Evolutionary conservation across 73 alveolate species (phyloP), one percentile per base, ranked within the genome.

Genomic region (Blepharisma stoltei): DNA sequence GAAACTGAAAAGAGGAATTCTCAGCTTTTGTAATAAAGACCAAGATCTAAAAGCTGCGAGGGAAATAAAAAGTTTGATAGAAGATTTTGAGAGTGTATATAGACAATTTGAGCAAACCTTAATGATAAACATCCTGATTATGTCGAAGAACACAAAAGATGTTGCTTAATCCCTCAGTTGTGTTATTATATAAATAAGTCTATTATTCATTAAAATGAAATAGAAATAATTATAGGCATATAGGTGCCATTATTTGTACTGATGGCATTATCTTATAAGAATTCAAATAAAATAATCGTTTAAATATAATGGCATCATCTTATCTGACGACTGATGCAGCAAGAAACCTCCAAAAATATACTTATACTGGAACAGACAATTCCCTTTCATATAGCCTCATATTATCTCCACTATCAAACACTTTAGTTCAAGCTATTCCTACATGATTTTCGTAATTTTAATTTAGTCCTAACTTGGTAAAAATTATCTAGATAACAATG

Each of bases 351-450:
- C 88, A 76, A 9, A 20, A 25, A 6, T 71, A 71, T 67, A 8
- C 14, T 25, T 81, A 70, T 52, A 14, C 70, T 11, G 88, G 88
- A 44, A 52, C 54, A n/a, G 88, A 81, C 49, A 50, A 44, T 38
- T 81, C 88, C 0, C 53, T 41, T 67, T 20, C 79, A 77, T 81
- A 81, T 54, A 55, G 23, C 7, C 54, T 67, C 45, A 41, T 71
- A 55, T 55, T 76, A 20, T 70, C 83, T 20, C 88, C 88, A 0
- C 6, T 81, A 18, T 83, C 88, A 6, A 69, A 71, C 6, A 6
- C 2, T 14, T 68, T 81, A 9, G 88, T 81, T 4, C 52, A 43
- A 14, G 49, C 6, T 49, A 3, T 70, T 7, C 88, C 88, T 0
- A 23, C 20, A 0, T 81, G 88, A 83, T 45, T 71, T 14, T 78